Percentiles rank a stretch among this genome's conserved stretches.
Evolutionary conservation across 176 grass and related monocot species (phyloP).

Genomic region (Neostapfia colusana): DNA sequence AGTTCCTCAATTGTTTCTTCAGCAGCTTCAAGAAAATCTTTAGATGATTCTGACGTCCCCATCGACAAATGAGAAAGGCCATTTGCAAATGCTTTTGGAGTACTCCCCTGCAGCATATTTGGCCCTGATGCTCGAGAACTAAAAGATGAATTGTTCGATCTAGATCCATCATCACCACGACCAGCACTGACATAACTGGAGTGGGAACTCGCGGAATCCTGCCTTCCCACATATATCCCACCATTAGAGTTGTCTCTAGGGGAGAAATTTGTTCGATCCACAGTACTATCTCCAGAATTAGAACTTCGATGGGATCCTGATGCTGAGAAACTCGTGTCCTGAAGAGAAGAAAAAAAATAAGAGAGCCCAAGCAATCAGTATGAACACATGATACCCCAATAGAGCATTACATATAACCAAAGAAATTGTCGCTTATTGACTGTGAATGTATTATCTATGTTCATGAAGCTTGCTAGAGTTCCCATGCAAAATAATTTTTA

Average conservation of each 20-base stretch:
- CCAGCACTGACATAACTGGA: slow-evolving; percentile 56
- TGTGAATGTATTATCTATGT: not conserved
- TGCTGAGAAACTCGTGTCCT: slow-evolving; percentile 88
- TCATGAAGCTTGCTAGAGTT: slow-evolving; percentile 5
- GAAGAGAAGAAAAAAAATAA: not conserved
- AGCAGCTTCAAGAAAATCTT: slow-evolving; percentile 91
- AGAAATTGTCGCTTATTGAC: not conserved
- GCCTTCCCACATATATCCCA: slow-evolving; percentile 54
- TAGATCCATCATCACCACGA: slow-evolving; percentile 51
- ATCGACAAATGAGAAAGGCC: slow-evolving; percentile 55
- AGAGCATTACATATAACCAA: slow-evolving; percentile 3
- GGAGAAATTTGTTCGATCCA: slow-evolving; percentile 68
- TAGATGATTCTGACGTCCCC: slow-evolving; percentile 68
- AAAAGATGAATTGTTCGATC: slow-evolving; percentile 76
- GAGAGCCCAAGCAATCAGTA: not conserved
- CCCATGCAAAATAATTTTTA: no score
- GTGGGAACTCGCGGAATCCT: slow-evolving; percentile 71
- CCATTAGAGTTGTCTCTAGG: slow-evolving; percentile 67
- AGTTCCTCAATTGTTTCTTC: slow-evolving; percentile 98
- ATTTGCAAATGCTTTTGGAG: slow-evolving; percentile 53
- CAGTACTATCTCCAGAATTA: slow-evolving; percentile 87
- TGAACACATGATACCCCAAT: slow-evolving; percentile 15
- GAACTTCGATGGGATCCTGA: slow-evolving; percentile 89
- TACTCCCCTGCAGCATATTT: slow-evolving; percentile 47
- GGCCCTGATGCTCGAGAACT: slow-evolving; percentile 68